Evolutionary conservation across 2,329 filamentous ascomycete genomes (phyloP).

Genomic region (Arthrinium phaeospermum): DNA sequence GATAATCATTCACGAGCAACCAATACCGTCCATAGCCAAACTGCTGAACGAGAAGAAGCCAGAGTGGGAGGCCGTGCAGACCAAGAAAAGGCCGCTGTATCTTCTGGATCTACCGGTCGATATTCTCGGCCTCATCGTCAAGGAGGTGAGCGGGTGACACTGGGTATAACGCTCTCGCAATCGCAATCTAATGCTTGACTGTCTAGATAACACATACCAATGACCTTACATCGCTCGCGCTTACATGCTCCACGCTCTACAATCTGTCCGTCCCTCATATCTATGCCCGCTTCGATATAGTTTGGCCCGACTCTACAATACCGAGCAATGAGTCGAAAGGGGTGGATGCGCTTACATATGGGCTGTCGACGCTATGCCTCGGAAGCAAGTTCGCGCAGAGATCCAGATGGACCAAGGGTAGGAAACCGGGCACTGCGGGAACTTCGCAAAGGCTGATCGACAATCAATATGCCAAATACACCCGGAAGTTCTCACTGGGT

Average conservation of each 20-base stretch:
- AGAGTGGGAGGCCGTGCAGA: constrained; percentile 69
- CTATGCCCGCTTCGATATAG: constrained; percentile 85
- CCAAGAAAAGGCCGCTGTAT: constrained; percentile 62
- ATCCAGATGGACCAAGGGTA: constrained; percentile 42
- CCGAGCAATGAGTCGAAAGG: constrained; percentile 70
- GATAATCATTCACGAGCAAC: constrained; percentile 28
- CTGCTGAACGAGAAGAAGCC: constrained; percentile 65
- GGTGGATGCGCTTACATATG: constrained; percentile 84
- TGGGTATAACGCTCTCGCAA: constrained; percentile 13
- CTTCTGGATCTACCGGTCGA: constrained; percentile 80
- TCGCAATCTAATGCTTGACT: constrained; percentile 21
- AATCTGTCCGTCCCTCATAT: constrained; percentile 77
- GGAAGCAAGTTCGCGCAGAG: constrained; percentile 55
- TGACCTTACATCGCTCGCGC: constrained; percentile 77
- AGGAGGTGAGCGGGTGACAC: constrained; percentile 62
- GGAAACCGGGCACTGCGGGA: constrained; percentile 26
- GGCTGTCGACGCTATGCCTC: constrained; percentile 79
- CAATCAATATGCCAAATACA: constrained; percentile 80
- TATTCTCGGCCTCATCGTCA: constrained; percentile 77
- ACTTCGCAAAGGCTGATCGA: constrained; percentile 38
- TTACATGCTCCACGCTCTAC: constrained; percentile 80
- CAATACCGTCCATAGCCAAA: constrained; percentile 41
- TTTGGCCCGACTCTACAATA: constrained; percentile 78
- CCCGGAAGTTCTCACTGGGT: constrained; percentile 82
- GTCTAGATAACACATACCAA: constrained; percentile 78